Percentiles rank a stretch among this genome's conserved stretches.
These are phyloP conservation scores for Rhodotorula sp. DNA, from an alignment of 1,284 basidiomycete species.

Conservation along the genomic window DNA sequence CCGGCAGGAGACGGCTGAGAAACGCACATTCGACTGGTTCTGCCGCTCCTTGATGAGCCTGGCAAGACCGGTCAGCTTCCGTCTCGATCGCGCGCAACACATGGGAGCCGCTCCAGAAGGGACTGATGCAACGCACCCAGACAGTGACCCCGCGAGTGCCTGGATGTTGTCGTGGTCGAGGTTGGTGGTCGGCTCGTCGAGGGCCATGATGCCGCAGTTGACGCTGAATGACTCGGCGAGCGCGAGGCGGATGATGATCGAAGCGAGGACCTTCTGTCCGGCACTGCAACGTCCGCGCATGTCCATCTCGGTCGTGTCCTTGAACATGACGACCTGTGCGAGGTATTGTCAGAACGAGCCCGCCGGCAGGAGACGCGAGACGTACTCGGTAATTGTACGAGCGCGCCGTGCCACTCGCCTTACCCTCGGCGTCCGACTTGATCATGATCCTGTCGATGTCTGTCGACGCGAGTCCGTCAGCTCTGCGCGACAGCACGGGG, in stretches of 20 bases:
- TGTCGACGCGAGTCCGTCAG: conserved; percentile 47
- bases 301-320: conserved; percentile 98
- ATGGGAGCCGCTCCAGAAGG: not conserved
- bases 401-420: conserved; percentile 65
- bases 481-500: too few species aligned
- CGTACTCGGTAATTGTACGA: conserved; percentile 97
- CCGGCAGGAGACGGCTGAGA: too few species aligned
- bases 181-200: conserved; percentile 98
- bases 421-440: conserved; percentile 85
- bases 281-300: conserved; percentile 99
- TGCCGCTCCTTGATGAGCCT: conserved; percentile 92
- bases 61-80: not conserved
- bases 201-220: conserved; percentile 94
- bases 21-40: conserved; percentile 66
- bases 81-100: not conserved
- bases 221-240: conserved; percentile 96
- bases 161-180: conserved; percentile 96
- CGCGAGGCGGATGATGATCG: conserved; percentile 98
- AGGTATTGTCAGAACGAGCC: too few species aligned
- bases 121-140: conserved; percentile 66
- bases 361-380: conserved; percentile 22
- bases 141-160: conserved; percentile 83
- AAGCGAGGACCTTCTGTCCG: conserved; percentile 97
- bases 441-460: conserved; percentile 99
- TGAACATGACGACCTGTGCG: conserved; percentile 89